Conservation (phyloP, 805 yeast genomes). For the Kluyveromyces starmeri region DNA sequence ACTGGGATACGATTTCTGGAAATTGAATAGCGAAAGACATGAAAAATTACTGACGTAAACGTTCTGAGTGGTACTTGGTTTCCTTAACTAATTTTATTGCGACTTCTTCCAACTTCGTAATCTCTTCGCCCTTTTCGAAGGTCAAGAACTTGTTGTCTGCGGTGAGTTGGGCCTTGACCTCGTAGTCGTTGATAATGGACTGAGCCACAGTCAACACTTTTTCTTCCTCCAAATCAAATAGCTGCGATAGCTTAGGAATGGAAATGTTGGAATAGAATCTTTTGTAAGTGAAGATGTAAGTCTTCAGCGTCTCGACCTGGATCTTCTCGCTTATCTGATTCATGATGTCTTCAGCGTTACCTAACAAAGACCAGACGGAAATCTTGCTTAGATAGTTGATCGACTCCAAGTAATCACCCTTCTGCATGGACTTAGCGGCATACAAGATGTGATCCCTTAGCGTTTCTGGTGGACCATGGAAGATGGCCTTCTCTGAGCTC, state of each 20-base stretch:
- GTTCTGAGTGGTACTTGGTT: conserved; percentile 27
- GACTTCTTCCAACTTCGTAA: conserved; percentile 78
- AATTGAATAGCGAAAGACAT: background rate
- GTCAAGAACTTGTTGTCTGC: conserved; percentile 53
- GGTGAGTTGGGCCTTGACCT: conserved; percentile 62
- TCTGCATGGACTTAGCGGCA: conserved; percentile 81
- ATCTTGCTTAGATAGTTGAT: conserved; percentile 48
- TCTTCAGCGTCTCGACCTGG: conserved; percentile 84
- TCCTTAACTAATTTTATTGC: conserved; percentile 59
- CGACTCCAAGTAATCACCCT: conserved; percentile 83
- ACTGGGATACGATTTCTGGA: background rate
- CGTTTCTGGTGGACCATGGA: conserved; percentile 97
- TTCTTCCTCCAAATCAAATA: conserved; percentile 54
- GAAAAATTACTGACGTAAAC: conserved; percentile 12
- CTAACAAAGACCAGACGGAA: conserved; percentile 76
- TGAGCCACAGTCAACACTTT: conserved; percentile 56
- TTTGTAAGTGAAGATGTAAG: conserved; percentile 83
- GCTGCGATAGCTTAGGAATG: conserved; percentile 48
- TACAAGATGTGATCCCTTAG: conserved; percentile 88
- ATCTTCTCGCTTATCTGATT: conserved; percentile 67
- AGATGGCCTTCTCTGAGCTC: conserved; percentile 86
- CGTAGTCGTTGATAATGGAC: conserved; percentile 70
- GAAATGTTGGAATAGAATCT: conserved; percentile 68
- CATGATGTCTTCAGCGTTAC: conserved; percentile 58
- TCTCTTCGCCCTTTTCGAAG: conserved; percentile 69